Evolutionary conservation across 495 filamentous ascomycete genomes (phyloP).

Genomic region (Aspergillus funiculosus): DNA sequence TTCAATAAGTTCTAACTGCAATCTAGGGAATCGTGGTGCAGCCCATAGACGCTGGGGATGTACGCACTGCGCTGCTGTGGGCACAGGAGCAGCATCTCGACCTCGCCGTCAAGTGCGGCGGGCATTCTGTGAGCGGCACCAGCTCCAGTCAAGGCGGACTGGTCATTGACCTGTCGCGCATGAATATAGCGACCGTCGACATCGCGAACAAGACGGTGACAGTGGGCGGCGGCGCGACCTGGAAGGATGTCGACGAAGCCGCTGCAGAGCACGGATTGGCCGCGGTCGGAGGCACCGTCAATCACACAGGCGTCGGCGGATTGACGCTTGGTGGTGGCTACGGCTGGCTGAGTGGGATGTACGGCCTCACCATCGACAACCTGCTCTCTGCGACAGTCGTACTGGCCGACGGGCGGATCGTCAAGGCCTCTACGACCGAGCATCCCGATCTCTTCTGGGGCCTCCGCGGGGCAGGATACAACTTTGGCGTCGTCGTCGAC

Average conservation of each 20-base stretch:
- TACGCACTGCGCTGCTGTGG: conserved; percentile 40
- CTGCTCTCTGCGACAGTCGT: conserved; percentile 40
- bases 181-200: conserved; percentile 7
- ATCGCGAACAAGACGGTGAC: neutral
- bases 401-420: conserved; percentile 37
- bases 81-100: conserved; percentile 38
- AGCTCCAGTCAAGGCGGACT: neutral
- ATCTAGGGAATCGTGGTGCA: conserved; percentile 39
- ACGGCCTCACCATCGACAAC: conserved; percentile 46
- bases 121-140: conserved; percentile 34
- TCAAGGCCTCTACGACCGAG: conserved; percentile 26
- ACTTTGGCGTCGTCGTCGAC: conserved; percentile 36
- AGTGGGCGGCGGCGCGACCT: conserved; percentile 5
- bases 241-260: conserved; percentile 3
- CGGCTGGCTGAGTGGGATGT: conserved; percentile 39
- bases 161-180: conserved; percentile 8
- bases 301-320: conserved; percentile 51
- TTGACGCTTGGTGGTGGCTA: conserved; percentile 50
- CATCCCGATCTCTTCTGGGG: conserved; percentile 43
- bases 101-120: conserved; percentile 49
- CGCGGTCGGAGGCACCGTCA: conserved; percentile 49
- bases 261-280: conserved; percentile 31
- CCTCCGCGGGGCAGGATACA: conserved; percentile 33
- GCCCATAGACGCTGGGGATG: conserved; percentile 30
- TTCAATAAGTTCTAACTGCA: neutral